Evolutionary conservation across 2,329 filamentous ascomycete genomes (phyloP).

Genomic region (Colletotrichum lupini): DNA sequence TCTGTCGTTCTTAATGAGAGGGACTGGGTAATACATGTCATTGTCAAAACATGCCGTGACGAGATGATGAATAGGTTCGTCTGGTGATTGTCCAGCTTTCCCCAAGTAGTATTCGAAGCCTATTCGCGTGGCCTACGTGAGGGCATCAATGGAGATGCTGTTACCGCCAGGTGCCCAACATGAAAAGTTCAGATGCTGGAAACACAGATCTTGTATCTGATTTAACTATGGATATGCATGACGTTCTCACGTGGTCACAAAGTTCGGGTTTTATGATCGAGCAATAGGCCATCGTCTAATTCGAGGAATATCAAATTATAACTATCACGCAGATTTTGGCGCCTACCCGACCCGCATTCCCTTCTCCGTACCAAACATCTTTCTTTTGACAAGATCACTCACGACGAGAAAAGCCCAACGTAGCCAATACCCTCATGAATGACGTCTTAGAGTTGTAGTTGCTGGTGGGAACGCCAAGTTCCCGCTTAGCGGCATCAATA

Average conservation of each 20-base stretch:
- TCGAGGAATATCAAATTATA: not conserved
- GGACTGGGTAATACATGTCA: too few species aligned
- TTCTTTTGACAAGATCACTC: not conserved
- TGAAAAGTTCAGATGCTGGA: not conserved
- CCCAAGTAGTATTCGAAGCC: not conserved
- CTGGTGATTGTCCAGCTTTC: too few species aligned
- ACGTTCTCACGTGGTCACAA: not conserved
- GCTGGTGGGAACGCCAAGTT: not conserved
- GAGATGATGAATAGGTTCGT: too few species aligned
- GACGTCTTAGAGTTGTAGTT: not conserved
- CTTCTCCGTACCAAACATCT: not conserved
- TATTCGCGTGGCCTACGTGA: too few species aligned
- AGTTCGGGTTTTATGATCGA: not conserved
- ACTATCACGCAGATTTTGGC: not conserved
- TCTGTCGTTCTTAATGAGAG: too few species aligned
- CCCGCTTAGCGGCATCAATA: not conserved
- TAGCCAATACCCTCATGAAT: not conserved
- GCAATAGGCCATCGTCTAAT: not conserved
- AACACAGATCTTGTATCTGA: not conserved
- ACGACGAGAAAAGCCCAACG: not conserved
- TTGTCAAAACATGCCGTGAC: too few species aligned
- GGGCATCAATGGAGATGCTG: not conserved
- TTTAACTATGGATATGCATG: not conserved
- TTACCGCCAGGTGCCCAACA: not conserved
- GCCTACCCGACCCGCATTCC: too few species aligned